phyloP scores from a whole-genome alignment of 495 filamentous ascomycete species.

The Aspergillus homomorphus region DNA sequence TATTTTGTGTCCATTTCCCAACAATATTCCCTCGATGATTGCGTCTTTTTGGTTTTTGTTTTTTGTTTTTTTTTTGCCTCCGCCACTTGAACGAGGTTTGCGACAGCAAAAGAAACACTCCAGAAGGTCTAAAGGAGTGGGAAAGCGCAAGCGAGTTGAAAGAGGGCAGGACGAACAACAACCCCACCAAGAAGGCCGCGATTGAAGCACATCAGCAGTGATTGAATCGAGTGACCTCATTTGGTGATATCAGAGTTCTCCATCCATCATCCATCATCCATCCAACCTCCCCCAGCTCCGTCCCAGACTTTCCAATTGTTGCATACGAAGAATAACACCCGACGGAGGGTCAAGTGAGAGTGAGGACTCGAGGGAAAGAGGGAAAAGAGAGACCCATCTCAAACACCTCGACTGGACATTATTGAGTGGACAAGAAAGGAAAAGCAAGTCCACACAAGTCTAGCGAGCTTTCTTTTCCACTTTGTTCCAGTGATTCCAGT shows the following conservation, averaged over 20 bases:
- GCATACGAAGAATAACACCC: too few species aligned
- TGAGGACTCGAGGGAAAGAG: too few species aligned
- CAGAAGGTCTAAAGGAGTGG: background rate
- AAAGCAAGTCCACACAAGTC: background rate
- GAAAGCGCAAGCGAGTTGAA: background rate
- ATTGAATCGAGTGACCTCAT: background rate
- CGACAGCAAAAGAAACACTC: slow-evolving; percentile 1
- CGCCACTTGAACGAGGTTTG: slow-evolving; percentile 14
- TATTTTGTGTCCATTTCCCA: slow-evolving; percentile 19
- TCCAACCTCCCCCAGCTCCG: background rate
- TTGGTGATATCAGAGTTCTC: background rate
- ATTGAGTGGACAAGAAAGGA: background rate
- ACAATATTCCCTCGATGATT: background rate
- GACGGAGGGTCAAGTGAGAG: too few species aligned
- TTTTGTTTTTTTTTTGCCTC: slow-evolving; percentile 13
- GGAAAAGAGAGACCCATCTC: background rate
- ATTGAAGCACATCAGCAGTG: too few species aligned
- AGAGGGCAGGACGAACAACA: background rate
- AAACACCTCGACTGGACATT: background rate
- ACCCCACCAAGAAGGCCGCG: background rate
- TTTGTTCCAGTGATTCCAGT: slow-evolving; percentile 15
- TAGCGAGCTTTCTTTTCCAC: background rate
- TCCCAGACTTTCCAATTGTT: background rate
- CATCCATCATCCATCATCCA: background rate
- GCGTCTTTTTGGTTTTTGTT: slow-evolving; percentile 6